Percentiles rank a stretch among this genome's conserved stretches.
Conservation (phyloP, 768 basidiomycete species). For the Leccinellum rugosiceps region DNA sequence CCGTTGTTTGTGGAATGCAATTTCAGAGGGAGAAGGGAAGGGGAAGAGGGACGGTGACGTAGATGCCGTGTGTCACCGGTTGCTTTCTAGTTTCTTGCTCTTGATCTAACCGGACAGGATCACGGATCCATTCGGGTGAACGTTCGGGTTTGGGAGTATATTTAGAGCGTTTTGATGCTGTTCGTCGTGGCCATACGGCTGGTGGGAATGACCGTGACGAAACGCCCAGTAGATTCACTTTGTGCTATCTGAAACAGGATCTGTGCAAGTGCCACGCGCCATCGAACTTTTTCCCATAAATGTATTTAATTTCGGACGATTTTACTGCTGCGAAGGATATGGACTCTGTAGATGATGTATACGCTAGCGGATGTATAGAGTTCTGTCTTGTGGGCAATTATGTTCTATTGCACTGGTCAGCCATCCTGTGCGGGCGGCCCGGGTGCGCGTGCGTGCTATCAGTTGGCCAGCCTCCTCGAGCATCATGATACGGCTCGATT, state of each 20-base stretch:
- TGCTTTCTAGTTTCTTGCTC: not conserved
- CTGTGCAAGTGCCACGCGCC: not conserved
- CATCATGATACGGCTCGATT: no score
- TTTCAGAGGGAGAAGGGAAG: constrained; percentile 48
- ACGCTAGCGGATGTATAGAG: not conserved
- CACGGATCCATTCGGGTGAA: not conserved
- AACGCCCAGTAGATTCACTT: not conserved
- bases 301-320: not conserved
- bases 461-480: not conserved
- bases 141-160: not conserved
- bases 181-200: not conserved
- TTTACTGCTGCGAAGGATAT: not conserved
- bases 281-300: not conserved
- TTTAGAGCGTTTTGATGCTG: not conserved
- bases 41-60: constrained; percentile 41
- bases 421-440: not conserved
- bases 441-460: not conserved
- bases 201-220: not conserved
- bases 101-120: not conserved
- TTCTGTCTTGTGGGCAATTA: not conserved
- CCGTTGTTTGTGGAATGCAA: constrained; percentile 78
- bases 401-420: no score
- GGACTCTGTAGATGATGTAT: not conserved
- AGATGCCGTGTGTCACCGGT: not conserved
- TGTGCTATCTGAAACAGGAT: not conserved